phyloP scores from a whole-genome alignment of 2,329 filamentous ascomycete genomes.

The Nigrospora osmanthi region DNA sequence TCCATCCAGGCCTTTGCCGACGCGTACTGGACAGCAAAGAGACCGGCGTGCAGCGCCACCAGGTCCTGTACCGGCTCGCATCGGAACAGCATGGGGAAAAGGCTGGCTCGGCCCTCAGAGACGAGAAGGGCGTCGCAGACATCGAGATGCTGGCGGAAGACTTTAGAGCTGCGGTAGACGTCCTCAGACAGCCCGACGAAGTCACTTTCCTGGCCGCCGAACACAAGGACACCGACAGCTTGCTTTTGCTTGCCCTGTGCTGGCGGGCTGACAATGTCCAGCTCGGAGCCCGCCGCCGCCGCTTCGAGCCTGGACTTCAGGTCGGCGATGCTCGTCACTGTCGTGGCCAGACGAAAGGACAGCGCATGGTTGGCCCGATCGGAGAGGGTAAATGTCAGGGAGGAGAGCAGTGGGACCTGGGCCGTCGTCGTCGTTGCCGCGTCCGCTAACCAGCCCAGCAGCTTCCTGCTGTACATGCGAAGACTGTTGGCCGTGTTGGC shows the following conservation, averaged over 20 bases:
- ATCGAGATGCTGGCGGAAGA: constrained; percentile 4
- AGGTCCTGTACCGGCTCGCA: constrained; percentile 10
- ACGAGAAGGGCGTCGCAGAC: not conserved
- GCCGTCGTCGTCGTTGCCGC: not conserved
- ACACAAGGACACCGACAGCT: constrained; percentile 13
- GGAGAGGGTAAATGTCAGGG: not conserved
- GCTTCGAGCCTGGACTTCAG: not conserved
- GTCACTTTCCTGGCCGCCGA: constrained; percentile 18
- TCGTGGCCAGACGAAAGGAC: not conserved
- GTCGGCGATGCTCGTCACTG: not conserved
- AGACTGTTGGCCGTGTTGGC: not conserved
- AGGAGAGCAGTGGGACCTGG: not conserved
- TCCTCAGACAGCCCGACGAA: constrained; percentile 11
- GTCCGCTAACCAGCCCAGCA: not conserved
- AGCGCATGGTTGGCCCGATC: constrained; percentile 2
- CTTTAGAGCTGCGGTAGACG: constrained; percentile 9
- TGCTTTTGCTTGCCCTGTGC: not conserved
- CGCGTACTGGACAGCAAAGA: constrained; percentile 31
- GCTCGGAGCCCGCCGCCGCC: not conserved
- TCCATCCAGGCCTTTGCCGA: constrained; percentile 25
- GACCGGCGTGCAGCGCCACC: constrained; percentile 23
- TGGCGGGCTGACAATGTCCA: not conserved
- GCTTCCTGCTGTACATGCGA: not conserved
- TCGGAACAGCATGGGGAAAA: constrained; percentile 17
- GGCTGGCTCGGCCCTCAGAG: constrained; percentile 5